These are phyloP conservation scores for Prunus yedoensis DNA, from an alignment of 331 rosid species.

Conservation along the genomic window DNA sequence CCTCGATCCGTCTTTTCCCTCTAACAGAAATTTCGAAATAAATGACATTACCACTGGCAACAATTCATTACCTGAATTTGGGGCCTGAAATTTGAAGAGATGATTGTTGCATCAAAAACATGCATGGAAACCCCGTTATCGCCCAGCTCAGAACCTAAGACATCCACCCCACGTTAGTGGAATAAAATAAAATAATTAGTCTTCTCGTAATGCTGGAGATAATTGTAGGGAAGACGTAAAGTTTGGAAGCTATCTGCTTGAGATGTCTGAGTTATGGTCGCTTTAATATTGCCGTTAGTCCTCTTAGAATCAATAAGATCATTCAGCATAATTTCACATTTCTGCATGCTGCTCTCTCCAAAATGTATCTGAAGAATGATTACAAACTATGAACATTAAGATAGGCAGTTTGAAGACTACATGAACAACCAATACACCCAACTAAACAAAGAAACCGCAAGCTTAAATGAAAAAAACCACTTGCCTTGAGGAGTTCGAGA, in stretches of 20 bases:
- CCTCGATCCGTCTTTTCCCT: background rate
- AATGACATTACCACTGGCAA: background rate
- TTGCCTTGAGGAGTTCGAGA: slow-evolving; percentile 88
- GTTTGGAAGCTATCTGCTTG: slow-evolving; percentile 41
- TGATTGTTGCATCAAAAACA: slow-evolving; percentile 60
- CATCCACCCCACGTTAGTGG: slow-evolving; percentile 18
- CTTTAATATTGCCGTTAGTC: slow-evolving; percentile 71
- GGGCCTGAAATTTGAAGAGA: slow-evolving; percentile 98
- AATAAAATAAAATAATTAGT: slow-evolving; percentile 15
- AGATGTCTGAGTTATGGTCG: slow-evolving; percentile 65
- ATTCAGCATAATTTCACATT: slow-evolving; percentile 96
- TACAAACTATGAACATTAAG: slow-evolving; percentile 25
- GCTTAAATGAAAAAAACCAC: slow-evolving; percentile 13
- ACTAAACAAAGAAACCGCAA: slow-evolving; percentile 20
- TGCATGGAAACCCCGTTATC: slow-evolving; percentile 64
- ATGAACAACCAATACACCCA: slow-evolving; percentile 1
- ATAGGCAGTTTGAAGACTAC: slow-evolving; percentile 13
- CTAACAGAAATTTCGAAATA: background rate
- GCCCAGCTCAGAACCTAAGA: slow-evolving; percentile 45
- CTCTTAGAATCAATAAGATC: slow-evolving; percentile 92
- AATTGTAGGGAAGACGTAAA: background rate
- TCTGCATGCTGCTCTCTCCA: slow-evolving; percentile 97
- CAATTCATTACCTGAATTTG: slow-evolving; percentile 69
- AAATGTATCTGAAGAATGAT: slow-evolving; percentile 74
- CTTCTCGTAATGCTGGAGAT: slow-evolving; percentile 8